Base-by-base conservation (phyloP, 768 basidiomycete genomes). In the Podaxis pistillaris region DNA sequence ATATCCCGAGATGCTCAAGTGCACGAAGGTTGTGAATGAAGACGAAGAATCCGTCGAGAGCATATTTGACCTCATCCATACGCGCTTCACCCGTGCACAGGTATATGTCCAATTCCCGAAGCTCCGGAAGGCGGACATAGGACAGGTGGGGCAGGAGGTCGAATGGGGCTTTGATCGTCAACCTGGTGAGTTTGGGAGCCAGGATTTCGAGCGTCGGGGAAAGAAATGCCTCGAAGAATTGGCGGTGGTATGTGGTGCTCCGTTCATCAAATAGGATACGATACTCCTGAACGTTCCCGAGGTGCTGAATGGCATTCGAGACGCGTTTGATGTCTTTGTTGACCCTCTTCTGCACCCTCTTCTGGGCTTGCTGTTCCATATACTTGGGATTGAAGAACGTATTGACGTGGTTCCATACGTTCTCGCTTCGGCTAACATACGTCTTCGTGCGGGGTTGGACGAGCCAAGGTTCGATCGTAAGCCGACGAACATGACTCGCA, bases 1-100 rank as follows among this genome's bases (percentile, higher is more conserved):
- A 50, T 30, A 82, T 66, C 0, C 75, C 73, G 1, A 83, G 63
- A 1, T 74, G 74, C 52, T 68, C 68, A 41, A 83, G 71, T n/a
- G 76, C 70, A 47, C 60, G 51, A 47, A 79, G 70, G 57, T 76
- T 79, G 70, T 81, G 76, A 58, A 82, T 62, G 63, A 83, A 82
- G 24, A 82, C 76, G n/a, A 72, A 67, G 33, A 82, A 76, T 8
- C 72, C 77, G 36, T 81, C 77, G 37, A 82, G 72, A 4, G 68
- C 65, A 17, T 73, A 56, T 44, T 73, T 66, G 56, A 81, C 76
- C n/a, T 79, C 69, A 4, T 61, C 58, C 37, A 62, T 56, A 17
- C 68, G 53, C 11, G 74, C 65, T 5, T 67, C 53, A 17, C 70
- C 72, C 1, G 80, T 79, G 60, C 72, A 73, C 30, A 83, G 66